Base-by-base conservation (phyloP, 1,284 basidiomycete genomes). In the Fomitiporia mediterranea region DNA sequence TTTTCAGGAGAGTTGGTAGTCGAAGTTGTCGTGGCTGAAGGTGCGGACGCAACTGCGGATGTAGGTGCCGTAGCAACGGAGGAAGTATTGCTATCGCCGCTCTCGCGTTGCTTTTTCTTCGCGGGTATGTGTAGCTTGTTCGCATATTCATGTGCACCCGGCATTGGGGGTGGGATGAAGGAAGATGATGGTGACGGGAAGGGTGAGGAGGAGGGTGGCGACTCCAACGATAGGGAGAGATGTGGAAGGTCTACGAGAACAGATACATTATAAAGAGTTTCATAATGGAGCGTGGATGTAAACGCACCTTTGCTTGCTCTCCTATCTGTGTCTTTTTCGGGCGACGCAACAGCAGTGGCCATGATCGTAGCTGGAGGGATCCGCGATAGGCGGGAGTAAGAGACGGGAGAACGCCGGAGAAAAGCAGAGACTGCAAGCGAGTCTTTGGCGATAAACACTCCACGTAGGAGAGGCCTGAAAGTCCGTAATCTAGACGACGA, bases 131-230 rank as follows among this genome's bases (percentile, higher is more conserved):
- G 37, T 21, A 51, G 43, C 28, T 56, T 60, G 51, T 39, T 50
- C 30, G 49, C 55, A 48, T 46, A 56, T 37, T 60, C 58, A 35
- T 53, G 58, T 1, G 50, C 27, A 5, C 50, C 54, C 8, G 48
- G 58, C 42, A 53, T 55, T 25, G 46, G 61, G 42, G 52, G 72
- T 67, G 30, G 74, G 65, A 34, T 76, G 69, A 56, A 83, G 74
- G 63, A 84, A 81, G 64, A 83, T 80, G 68, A 84, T 83, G 21
- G 82, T 80, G 1, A 81, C 79, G 11, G 77, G 69, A 21, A 78
- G 74, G 8, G 83, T 82, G n/a, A 84, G 82, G 60, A 71, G 73
- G 8, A 81, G 72, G 59, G 69, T 74, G 58, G 78, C 58, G 67
- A 85, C 80, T 23, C 68, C 71, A 38, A 77, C 74, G 66, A 82